Percentiles rank a stretch among this genome's conserved stretches.
Evolutionary conservation across 2,329 filamentous ascomycete genomes (phyloP).

Genomic region (Aspergillus caelatus): DNA sequence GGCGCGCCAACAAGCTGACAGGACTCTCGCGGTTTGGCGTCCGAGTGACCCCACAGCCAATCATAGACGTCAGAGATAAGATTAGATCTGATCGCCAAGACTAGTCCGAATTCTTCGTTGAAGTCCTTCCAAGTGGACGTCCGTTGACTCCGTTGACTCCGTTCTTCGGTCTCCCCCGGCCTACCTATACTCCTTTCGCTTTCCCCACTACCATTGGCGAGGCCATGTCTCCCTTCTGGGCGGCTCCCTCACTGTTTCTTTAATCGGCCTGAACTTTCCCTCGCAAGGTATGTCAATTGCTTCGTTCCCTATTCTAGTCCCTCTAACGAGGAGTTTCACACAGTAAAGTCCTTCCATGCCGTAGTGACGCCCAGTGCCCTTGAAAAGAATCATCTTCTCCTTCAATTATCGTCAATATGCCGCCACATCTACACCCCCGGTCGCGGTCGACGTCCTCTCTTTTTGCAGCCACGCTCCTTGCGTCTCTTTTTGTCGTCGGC

Average conservation of each 20-base stretch:
- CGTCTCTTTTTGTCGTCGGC: conserved; percentile 89
- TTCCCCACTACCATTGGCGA: conserved; percentile 15
- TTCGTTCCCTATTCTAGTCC: background rate
- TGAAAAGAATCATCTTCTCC: conserved; percentile 4
- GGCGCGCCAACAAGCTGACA: conserved; percentile 11
- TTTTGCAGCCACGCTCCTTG: conserved; percentile 87
- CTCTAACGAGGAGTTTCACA: conserved; percentile 6
- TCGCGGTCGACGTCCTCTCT: conserved; percentile 92
- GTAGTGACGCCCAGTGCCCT: conserved; percentile 6
- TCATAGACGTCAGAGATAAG: conserved; percentile 37
- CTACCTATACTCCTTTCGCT: conserved; percentile 1
- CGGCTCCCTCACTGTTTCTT: background rate
- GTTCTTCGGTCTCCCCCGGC: background rate
- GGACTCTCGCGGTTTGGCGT: background rate
- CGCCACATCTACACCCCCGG: conserved; percentile 84
- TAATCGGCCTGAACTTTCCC: background rate
- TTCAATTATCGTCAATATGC: conserved; percentile 58
- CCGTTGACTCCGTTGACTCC: background rate
- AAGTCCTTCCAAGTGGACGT: background rate
- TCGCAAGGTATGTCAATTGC: background rate
- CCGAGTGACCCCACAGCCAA: conserved; percentile 25
- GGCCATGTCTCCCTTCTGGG: conserved; percentile 12
- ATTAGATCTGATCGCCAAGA: conserved; percentile 43
- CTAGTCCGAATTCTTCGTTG: conserved; percentile 21
- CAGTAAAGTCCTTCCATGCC: conserved; percentile 15